Conservation (phyloP, 345 rosid species). For the Turnera subulata region DNA sequence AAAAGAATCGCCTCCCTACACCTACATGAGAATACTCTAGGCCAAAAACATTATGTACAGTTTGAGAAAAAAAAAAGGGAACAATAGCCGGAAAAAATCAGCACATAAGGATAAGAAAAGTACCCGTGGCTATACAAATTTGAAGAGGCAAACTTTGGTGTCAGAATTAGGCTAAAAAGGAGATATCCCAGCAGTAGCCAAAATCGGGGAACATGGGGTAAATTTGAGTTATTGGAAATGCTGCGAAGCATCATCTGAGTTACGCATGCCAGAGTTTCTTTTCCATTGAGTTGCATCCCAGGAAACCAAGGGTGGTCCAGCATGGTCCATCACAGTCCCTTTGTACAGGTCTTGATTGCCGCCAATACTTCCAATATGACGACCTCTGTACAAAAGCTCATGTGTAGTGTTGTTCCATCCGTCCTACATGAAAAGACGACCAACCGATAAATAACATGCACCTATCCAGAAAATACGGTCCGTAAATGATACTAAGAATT, state of each 20-base stretch:
- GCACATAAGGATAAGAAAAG: background rate
- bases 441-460: slow-evolving; percentile 1
- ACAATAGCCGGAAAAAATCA: background rate
- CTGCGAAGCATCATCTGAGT: slow-evolving; percentile 5
- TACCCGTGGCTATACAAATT: slow-evolving; percentile 18
- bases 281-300: slow-evolving; percentile 12
- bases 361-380: slow-evolving; percentile 14
- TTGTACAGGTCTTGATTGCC: slow-evolving; percentile 17
- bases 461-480: background rate
- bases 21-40: background rate
- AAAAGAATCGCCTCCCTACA: slow-evolving; percentile 8
- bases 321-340: slow-evolving; percentile 3
- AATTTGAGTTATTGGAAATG: slow-evolving; percentile 6
- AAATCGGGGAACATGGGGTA: slow-evolving; percentile 12
- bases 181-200: slow-evolving; percentile 5
- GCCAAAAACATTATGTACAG: slow-evolving; percentile 3
- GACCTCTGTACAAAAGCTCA: slow-evolving; percentile 10
- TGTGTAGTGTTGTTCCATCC: slow-evolving; percentile 12
- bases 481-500: background rate
- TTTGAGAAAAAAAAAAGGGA: background rate
- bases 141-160: slow-evolving; percentile 7
- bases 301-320: slow-evolving; percentile 2
- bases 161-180: slow-evolving; percentile 9
- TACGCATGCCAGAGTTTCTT: slow-evolving; percentile 6
- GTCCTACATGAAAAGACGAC: slow-evolving; percentile 18